These are phyloP conservation scores for Macrolepiota albuminosa DNA, from an alignment of 768 basidiomycete genomes.

Conservation along the genomic window DNA sequence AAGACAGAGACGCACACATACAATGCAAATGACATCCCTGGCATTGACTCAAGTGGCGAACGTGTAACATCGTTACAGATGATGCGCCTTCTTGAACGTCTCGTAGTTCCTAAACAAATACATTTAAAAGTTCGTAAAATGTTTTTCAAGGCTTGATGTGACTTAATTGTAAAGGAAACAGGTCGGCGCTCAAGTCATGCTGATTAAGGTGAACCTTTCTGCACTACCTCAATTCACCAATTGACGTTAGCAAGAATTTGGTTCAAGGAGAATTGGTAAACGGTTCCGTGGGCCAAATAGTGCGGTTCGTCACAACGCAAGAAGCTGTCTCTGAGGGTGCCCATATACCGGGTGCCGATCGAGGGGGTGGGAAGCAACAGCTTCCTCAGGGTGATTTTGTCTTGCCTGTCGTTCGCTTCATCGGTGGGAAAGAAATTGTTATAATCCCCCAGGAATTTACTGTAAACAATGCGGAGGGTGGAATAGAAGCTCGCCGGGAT, in stretches of 20 bases:
- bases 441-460: constrained; percentile 59
- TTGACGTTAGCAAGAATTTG: constrained; percentile 46
- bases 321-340: constrained; percentile 36
- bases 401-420: constrained; percentile 64
- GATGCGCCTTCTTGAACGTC: constrained; percentile 46
- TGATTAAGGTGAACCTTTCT: constrained; percentile 50
- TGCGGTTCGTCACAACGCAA: constrained; percentile 36
- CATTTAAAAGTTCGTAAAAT: constrained; percentile 41
- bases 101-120: constrained; percentile 49
- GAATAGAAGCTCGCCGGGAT: constrained; percentile 51
- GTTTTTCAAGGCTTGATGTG: constrained; percentile 1
- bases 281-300: constrained; percentile 59
- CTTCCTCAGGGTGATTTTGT: constrained; percentile 11
- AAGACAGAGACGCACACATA: constrained; percentile 34
- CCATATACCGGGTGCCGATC: constrained; percentile 33
- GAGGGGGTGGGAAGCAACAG: constrained; percentile 20
- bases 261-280: constrained; percentile 67
- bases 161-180: constrained; percentile 19
- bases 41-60: constrained; percentile 38
- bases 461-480: constrained; percentile 54
- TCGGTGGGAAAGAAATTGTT: constrained; percentile 38
- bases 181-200: constrained; percentile 85
- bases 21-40: constrained; percentile 39
- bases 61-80: constrained; percentile 31
- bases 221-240: not conserved